A percentile compares a stretch with the other conserved stretches of the same genome.
Evolutionary conservation across 306 rosid genomes (phyloP).

Genomic region (Lithocarpus polystachyus): DNA sequence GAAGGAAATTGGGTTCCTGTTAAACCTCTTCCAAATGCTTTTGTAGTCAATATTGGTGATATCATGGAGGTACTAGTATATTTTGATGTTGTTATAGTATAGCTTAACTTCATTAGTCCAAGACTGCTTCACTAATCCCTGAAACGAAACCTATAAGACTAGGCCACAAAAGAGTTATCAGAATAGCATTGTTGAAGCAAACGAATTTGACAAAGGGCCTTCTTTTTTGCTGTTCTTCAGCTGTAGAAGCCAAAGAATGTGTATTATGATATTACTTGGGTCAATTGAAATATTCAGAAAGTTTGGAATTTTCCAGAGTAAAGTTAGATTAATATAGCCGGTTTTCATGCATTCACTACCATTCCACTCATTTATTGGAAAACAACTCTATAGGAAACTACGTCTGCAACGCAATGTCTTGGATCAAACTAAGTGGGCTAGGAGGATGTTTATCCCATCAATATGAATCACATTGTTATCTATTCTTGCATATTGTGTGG

Average conservation of each 20-base stretch:
- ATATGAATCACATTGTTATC: background rate
- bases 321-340: too few relatives aligned
- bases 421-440: background rate
- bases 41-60: slow-evolving; percentile 40
- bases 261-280: too few relatives aligned
- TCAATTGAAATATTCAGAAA: too few relatives aligned
- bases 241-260: too few relatives aligned
- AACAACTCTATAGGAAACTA: background rate
- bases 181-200: background rate
- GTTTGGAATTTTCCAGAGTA: too few relatives aligned
- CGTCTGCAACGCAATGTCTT: background rate
- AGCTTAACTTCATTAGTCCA: background rate
- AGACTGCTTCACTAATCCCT: background rate
- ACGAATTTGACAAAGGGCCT: background rate
- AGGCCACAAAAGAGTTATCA: background rate
- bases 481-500: background rate
- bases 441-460: background rate
- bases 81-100: background rate
- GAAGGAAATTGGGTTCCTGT: slow-evolving; percentile 43
- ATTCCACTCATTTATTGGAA: too few relatives aligned
- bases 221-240: too few relatives aligned
- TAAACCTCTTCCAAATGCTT: slow-evolving; percentile 45
- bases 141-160: background rate
- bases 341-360: too few relatives aligned
- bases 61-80: slow-evolving; percentile 34